These are phyloP conservation scores for Roridomyces roridus DNA, from an alignment of 768 basidiomycete species.

Conservation along the genomic window DNA sequence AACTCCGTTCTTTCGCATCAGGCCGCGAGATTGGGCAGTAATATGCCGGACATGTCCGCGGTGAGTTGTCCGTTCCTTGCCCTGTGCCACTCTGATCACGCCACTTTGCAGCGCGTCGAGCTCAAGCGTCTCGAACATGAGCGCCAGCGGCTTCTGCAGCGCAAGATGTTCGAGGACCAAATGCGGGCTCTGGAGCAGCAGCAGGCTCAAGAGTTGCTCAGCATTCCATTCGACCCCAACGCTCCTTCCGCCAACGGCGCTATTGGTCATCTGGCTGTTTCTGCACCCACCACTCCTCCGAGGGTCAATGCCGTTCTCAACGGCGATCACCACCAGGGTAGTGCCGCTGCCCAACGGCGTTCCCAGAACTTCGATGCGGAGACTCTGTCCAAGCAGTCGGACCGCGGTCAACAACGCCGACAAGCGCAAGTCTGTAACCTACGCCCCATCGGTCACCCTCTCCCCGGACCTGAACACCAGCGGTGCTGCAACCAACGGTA, in stretches of 20 bases:
- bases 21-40: constrained; percentile 86
- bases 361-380: constrained; percentile 66
- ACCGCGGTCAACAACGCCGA: constrained; percentile 55
- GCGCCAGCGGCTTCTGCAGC: constrained; percentile 84
- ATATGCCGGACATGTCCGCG: constrained; percentile 86
- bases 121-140: constrained; percentile 92
- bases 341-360: constrained; percentile 40
- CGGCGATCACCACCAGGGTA: constrained; percentile 53
- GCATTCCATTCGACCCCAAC: constrained; percentile 69
- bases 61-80: constrained; percentile 51
- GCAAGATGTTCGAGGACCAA: constrained; percentile 94
- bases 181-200: constrained; percentile 93
- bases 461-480: constrained; percentile 68
- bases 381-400: constrained; percentile 67
- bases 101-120: constrained; percentile 74
- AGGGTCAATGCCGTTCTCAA: constrained; percentile 76
- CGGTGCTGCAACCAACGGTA: constrained; percentile 48
- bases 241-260: constrained; percentile 47
- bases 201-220: constrained; percentile 86
- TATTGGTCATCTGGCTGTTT: constrained; percentile 82
- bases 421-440: constrained; percentile 88
- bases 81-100: neutral
- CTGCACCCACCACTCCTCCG: constrained; percentile 88
- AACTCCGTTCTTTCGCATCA: constrained; percentile 39
- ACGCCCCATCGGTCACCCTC: constrained; percentile 77